A percentile compares a stretch with the other conserved stretches of the same genome.
phyloP scores from a whole-genome alignment of 805 yeast species.

The Barnettozyma vustinii region DNA sequence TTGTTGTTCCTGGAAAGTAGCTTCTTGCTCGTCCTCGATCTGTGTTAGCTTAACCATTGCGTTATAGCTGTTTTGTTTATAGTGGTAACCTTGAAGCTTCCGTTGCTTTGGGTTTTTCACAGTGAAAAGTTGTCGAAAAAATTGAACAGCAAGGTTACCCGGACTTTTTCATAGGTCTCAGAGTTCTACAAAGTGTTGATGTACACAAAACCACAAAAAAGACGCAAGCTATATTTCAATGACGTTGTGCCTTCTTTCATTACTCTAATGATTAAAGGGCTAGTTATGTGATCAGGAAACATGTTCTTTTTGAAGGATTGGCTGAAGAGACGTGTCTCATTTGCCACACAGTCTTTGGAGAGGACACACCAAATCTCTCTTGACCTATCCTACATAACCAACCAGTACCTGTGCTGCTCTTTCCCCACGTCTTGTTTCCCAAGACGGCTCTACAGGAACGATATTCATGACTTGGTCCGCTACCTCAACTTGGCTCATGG shows the following conservation, averaged over 20 bases:
- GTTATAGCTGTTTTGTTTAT: not conserved
- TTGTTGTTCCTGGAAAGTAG: slow-evolving; percentile 24
- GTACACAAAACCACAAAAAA: not conserved
- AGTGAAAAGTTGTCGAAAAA: slow-evolving; percentile 3
- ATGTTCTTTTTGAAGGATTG: not conserved
- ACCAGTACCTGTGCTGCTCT: slow-evolving; percentile 65
- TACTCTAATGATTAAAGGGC: not conserved
- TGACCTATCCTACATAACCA: slow-evolving; percentile 65
- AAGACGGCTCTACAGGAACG: slow-evolving; percentile 45
- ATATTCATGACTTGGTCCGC: slow-evolving; percentile 43
- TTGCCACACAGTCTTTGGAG: slow-evolving; percentile 15
- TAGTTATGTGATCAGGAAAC: not conserved
- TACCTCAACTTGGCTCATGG: slow-evolving; percentile 45
- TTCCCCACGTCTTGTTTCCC: slow-evolving; percentile 54
- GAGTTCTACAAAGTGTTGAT: not conserved
- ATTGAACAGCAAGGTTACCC: not conserved
- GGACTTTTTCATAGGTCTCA: not conserved
- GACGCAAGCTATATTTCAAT: not conserved
- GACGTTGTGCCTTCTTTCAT: not conserved
- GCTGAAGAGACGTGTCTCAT: slow-evolving; percentile 7
- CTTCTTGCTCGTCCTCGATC: slow-evolving; percentile 50
- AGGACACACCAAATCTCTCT: slow-evolving; percentile 31
- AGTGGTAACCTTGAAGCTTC: not conserved
- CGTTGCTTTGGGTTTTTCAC: not conserved
- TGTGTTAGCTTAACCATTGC: slow-evolving; percentile 73